phyloP scores from a whole-genome alignment of 2,329 filamentous ascomycete genomes.

The Dactylonectria macrodidyma region DNA sequence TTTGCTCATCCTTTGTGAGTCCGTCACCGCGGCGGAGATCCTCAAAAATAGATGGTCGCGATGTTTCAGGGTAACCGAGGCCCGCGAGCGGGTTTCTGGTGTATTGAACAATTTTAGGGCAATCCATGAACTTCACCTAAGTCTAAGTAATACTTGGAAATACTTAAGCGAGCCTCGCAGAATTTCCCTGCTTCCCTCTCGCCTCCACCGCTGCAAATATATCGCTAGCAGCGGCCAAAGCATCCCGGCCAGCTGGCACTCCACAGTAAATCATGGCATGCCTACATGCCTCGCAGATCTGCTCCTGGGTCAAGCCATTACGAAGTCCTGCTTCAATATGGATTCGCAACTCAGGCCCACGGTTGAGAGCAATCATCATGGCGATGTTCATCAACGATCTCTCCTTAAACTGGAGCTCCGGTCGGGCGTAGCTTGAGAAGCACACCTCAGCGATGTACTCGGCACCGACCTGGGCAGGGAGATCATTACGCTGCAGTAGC shows the following conservation, averaged over 20 bases:
- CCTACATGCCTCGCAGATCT: conserved; percentile 21
- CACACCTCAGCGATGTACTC: conserved; percentile 23
- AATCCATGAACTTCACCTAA: neutral
- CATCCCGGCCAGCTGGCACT: conserved; percentile 25
- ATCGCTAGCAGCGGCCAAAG: conserved; percentile 15
- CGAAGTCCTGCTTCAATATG: conserved; percentile 20
- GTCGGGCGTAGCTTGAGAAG: conserved; percentile 23
- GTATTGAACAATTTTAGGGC: neutral
- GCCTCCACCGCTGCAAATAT: conserved; percentile 10
- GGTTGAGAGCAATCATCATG: conserved; percentile 24
- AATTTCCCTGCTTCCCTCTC: neutral
- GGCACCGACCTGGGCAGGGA: conserved; percentile 7
- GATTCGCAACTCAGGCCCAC: conserved; percentile 21
- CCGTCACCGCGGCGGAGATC: neutral
- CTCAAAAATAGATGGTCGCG: neutral
- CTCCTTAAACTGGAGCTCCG: conserved; percentile 14
- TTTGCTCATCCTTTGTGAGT: neutral
- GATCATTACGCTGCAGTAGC: conserved; percentile 18
- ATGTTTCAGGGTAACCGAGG: neutral
- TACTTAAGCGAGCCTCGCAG: too few species aligned
- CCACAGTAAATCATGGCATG: conserved; percentile 29
- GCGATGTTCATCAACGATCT: conserved; percentile 26
- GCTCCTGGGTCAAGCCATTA: conserved; percentile 23
- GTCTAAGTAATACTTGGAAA: neutral
- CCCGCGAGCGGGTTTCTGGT: neutral